A percentile compares a stretch with the other conserved stretches of the same genome.
Conservation (phyloP, 176 grass and related monocot species). For the Hordeum marinum region DNA sequence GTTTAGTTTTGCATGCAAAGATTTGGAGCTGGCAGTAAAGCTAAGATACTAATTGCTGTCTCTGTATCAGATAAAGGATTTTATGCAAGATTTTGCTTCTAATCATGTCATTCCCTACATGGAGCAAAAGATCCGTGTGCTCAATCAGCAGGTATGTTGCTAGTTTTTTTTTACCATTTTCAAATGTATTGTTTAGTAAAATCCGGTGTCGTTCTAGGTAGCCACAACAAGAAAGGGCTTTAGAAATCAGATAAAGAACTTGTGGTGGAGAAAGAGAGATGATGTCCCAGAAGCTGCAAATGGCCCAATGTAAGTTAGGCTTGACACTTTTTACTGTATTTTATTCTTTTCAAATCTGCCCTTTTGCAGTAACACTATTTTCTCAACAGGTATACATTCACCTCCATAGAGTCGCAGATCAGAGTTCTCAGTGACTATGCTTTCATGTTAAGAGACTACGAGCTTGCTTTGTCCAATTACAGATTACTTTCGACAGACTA, state of each 20-base stretch:
- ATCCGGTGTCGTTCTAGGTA: constrained; percentile 54
- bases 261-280: constrained; percentile 99
- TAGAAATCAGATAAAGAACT: constrained; percentile 98
- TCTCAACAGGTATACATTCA: constrained; percentile 80
- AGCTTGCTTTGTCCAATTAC: constrained; percentile 98
- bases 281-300: constrained; percentile 76
- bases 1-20: not conserved
- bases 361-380: constrained; percentile 33
- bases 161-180: constrained; percentile 16
- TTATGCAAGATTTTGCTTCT: constrained; percentile 90
- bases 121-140: constrained; percentile 93
- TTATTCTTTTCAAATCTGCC: constrained; percentile 31
- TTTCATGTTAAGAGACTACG: constrained; percentile 96
- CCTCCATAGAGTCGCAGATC: constrained; percentile 95
- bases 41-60: constrained; percentile 1
- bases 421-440: constrained; percentile 96
- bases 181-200: constrained; percentile 4
- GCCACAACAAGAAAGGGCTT: constrained; percentile 89
- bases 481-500: constrained; percentile 92
- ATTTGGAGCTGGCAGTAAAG: not conserved
- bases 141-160: constrained; percentile 92
- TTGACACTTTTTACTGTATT: constrained; percentile 2
- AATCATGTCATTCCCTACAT: constrained; percentile 98
- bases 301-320: constrained; percentile 69
- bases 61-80: constrained; percentile 84